Evolutionary conservation across 345 rosid species (phyloP), one percentile per base, ranked within the genome.

Genomic region (Cardamine resedifolia): DNA sequence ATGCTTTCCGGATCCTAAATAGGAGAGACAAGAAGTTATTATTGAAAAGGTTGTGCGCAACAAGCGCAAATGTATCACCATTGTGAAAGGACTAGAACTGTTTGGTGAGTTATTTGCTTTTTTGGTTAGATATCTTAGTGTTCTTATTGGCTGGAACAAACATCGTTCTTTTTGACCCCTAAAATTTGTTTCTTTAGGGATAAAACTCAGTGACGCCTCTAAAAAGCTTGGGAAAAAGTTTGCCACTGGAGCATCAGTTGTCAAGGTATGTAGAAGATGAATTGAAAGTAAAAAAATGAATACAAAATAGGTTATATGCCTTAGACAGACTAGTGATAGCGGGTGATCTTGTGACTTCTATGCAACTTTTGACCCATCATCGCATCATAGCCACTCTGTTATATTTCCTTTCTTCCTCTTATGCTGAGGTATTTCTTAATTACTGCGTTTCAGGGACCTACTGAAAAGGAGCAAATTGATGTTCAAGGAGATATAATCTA

Each of bases 181-280:
- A 1, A 18, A 65, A 30, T 56, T 34, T 73, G 3, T 50, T 53
- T 56, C 11, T 30, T 70, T 83, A 94, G 98, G 98, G 57, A 78
- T 94, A 72, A 94, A 94, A 84, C 89, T 94, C 24, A 89, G 89
- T 59, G 97, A 94, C 21, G 98, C 98, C 27, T 87, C 97, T 3
- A 94, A 94, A 79, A 94, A 87, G 76, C 91, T 94, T 5, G 98
- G 98, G 71, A 92, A 91, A 76, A 94, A 94, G 87, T 94, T 91
- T 79, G 97, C 97, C 50, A 94, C 98, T 8, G 97, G 97, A 67
- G 97, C 98, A 50, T 94, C 98, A 11, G 97, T 91, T 73, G 96
- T 94, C 55, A 94, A 94, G 98, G 98, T 94, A 33, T 64, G 77
- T 67, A 14, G 58, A 75, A 12, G 36, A 59, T 47, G 39, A 6